Percentiles rank a stretch among this genome's conserved stretches.
phyloP scores from a whole-genome alignment of 1,139 yeast genomes.

The Pichia sp. region DNA sequence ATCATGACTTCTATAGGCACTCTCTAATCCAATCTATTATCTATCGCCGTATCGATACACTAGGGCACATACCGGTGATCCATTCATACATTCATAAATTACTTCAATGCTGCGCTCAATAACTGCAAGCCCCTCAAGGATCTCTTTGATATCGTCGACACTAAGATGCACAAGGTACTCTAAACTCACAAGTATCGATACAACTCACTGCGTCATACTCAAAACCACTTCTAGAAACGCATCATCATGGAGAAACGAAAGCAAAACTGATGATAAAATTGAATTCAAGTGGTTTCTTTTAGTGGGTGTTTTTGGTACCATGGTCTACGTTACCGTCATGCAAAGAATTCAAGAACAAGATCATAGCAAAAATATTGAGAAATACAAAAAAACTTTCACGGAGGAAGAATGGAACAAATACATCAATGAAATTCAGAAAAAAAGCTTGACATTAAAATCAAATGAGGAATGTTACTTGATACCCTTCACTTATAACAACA shows the following conservation, averaged over 20 bases:
- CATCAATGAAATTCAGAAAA: conserved; percentile 51
- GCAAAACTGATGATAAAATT: conserved; percentile 17
- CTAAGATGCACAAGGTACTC: background rate
- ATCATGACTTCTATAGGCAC: too few species aligned
- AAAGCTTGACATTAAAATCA: conserved; percentile 41
- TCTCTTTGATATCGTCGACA: background rate
- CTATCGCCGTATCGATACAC: too few species aligned
- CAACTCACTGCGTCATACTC: background rate
- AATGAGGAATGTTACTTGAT: conserved; percentile 40
- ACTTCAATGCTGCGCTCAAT: background rate
- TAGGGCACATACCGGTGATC: too few species aligned
- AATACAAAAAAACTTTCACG: conserved; percentile 44
- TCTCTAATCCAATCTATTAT: too few species aligned
- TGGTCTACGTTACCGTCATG: conserved; percentile 31
- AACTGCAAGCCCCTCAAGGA: background rate
- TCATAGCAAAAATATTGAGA: conserved; percentile 28
- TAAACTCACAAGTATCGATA: background rate
- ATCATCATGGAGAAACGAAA: conserved; percentile 10
- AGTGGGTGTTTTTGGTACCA: conserved; percentile 32
- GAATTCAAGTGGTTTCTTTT: conserved; percentile 27
- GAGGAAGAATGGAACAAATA: conserved; percentile 60
- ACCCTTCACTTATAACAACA: conserved; percentile 37
- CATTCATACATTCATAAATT: background rate
- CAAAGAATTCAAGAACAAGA: conserved; percentile 32
- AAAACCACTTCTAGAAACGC: background rate